phyloP scores from a whole-genome alignment of 495 filamentous ascomycete genomes.

The Penicillium paradoxum region DNA sequence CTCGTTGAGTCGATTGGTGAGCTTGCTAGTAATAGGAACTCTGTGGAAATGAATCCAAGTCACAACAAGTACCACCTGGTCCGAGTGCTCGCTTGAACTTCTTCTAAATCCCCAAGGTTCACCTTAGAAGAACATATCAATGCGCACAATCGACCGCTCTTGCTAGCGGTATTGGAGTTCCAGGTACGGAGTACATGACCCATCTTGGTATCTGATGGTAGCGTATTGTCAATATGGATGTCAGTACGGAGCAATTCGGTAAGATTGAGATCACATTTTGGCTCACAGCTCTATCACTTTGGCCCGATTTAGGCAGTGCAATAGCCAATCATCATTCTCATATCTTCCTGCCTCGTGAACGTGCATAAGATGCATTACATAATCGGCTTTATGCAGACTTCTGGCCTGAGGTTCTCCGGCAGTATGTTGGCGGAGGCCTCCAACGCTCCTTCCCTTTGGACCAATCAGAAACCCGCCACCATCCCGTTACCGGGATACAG shows the following conservation, averaged over 20 bases:
- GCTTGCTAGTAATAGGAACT: background rate
- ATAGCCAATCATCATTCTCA: too few species aligned
- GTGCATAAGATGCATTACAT: too few species aligned
- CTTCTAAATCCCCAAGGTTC: too few species aligned
- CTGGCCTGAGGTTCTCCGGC: background rate
- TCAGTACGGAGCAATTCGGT: slow-evolving; percentile 2
- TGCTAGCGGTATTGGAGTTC: background rate
- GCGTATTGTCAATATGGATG: background rate
- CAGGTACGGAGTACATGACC: background rate
- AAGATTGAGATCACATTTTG: slow-evolving; percentile 7
- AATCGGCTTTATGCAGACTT: background rate
- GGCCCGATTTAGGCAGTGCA: too few species aligned
- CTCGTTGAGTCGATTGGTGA: background rate
- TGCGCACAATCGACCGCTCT: background rate
- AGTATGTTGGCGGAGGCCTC: background rate
- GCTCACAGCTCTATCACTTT: too few species aligned
- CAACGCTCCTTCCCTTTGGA: slow-evolving; percentile 16
- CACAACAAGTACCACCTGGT: background rate
- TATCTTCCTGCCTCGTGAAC: too few species aligned
- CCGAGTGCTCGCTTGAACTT: too few species aligned
- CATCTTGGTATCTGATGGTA: background rate
- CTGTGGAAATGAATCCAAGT: background rate
- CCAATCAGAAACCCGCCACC: slow-evolving; percentile 1
- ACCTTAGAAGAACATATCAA: background rate
- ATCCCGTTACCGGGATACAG: slow-evolving; percentile 9